Percentiles rank a stretch among this genome's conserved stretches.
Conservation (phyloP, 345 rosid species). For the Citrus mangshanensis region DNA sequence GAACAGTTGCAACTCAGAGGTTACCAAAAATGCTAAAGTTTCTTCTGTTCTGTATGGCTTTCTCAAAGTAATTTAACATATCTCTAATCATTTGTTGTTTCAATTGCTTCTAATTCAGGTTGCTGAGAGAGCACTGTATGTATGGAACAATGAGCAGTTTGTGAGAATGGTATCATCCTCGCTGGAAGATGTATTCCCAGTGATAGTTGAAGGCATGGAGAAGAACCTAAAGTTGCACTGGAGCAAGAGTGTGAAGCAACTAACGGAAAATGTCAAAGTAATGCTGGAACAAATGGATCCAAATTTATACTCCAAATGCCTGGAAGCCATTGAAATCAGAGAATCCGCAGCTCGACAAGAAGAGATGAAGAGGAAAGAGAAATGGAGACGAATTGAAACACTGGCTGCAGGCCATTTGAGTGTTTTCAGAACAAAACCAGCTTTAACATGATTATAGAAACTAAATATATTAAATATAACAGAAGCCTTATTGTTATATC, state of each 20-base stretch:
- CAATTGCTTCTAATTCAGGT: slow-evolving; percentile 32
- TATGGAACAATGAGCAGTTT: slow-evolving; percentile 63
- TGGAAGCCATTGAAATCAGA: slow-evolving; percentile 22
- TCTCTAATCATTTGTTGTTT: background rate
- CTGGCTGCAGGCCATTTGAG: slow-evolving; percentile 22
- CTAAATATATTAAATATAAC: background rate
- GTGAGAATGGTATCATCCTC: slow-evolving; percentile 54
- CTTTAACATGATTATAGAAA: background rate
- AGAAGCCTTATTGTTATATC: background rate
- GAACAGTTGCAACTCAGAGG: slow-evolving; percentile 63
- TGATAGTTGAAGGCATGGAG: slow-evolving; percentile 56
- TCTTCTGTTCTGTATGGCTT: background rate
- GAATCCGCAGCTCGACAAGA: slow-evolving; percentile 31
- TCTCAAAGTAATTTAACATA: background rate
- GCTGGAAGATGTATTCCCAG: slow-evolving; percentile 52
- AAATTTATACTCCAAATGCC: slow-evolving; percentile 31
- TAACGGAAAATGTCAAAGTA: slow-evolving; percentile 47
- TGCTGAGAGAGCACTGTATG: slow-evolving; percentile 53
- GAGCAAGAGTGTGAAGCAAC: slow-evolving; percentile 60
- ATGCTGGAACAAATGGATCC: slow-evolving; percentile 59
- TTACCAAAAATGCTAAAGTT: slow-evolving; percentile 4
- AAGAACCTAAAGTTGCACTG: slow-evolving; percentile 56
- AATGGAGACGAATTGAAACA: slow-evolving; percentile 47
- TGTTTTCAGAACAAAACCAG: background rate
- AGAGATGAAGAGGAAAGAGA: slow-evolving; percentile 37